Percentiles rank a stretch among this genome's conserved stretches.
Evolutionary conservation across 75 land plant species (phyloP).

Genomic region (Pinus taeda): DNA sequence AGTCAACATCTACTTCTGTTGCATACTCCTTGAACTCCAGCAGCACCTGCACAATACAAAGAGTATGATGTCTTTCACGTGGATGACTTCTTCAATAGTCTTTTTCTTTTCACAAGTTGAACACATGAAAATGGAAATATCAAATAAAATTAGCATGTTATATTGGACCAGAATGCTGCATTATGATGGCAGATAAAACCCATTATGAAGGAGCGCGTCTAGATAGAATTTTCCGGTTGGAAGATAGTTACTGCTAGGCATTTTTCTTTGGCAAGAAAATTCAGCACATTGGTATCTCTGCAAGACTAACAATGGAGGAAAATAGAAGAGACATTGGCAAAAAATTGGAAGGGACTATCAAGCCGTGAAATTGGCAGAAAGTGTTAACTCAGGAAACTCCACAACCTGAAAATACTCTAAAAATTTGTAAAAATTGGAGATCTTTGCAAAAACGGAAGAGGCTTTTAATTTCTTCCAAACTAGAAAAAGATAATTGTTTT

Average conservation of each 20-base stretch:
- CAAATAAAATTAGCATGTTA: neutral
- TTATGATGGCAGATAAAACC: neutral
- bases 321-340: neutral
- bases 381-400: too few species aligned
- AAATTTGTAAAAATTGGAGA: too few species aligned
- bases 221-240: neutral
- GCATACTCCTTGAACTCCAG: constrained; percentile 99
- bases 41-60: constrained; percentile 54
- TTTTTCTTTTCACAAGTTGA: neutral
- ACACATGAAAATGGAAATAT: neutral
- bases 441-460: too few species aligned
- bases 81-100: too few species aligned
- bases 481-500: too few species aligned
- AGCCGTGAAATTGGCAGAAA: too few species aligned
- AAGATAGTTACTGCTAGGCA: neutral
- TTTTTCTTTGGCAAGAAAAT: too few species aligned
- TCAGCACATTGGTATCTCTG: too few species aligned
- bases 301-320: neutral
- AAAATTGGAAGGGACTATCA: too few species aligned
- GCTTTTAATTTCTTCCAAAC: too few species aligned
- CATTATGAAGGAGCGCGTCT: neutral
- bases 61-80: too few species aligned
- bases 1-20: constrained; percentile 99
- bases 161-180: neutral
- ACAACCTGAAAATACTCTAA: too few species aligned